Conservation (phyloP, 2,329 filamentous ascomycete genomes). For the Aspergillus costaricaensis region DNA sequence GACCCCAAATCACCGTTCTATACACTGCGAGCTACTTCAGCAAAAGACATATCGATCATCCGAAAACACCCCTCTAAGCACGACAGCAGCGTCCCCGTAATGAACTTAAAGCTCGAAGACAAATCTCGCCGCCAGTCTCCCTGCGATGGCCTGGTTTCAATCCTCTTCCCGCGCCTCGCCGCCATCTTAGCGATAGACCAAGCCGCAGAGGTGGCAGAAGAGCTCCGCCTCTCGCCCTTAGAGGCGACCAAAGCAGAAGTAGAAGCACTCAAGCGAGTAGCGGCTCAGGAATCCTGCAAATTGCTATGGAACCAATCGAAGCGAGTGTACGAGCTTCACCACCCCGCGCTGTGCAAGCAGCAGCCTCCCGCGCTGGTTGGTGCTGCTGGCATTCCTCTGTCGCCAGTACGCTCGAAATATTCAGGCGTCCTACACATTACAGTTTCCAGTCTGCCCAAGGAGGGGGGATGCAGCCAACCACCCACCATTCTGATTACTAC, state of each 20-base stretch:
- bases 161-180: conserved; percentile 52
- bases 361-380: conserved; percentile 34
- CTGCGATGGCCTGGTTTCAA: conserved; percentile 47
- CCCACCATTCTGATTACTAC: conserved; percentile 43
- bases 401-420: conserved; percentile 32
- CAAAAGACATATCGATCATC: conserved; percentile 45
- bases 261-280: conserved; percentile 47
- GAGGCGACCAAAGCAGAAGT: conserved; percentile 46
- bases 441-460: conserved; percentile 36
- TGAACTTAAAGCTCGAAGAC: conserved; percentile 45
- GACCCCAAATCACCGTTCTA: conserved; percentile 47
- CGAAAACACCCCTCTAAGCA: conserved; percentile 45
- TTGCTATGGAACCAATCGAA: conserved; percentile 47
- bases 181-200: conserved; percentile 53
- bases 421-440: conserved; percentile 45
- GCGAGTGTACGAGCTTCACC: conserved; percentile 48
- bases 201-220: conserved; percentile 41
- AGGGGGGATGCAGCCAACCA: conserved; percentile 21
- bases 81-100: conserved; percentile 45
- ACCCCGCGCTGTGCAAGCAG: conserved; percentile 44
- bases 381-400: conserved; percentile 38
- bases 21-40: conserved; percentile 45
- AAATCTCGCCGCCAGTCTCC: conserved; percentile 40
- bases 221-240: conserved; percentile 43
- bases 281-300: conserved; percentile 49